phyloP scores from a whole-genome alignment of 78 protist species.

The Creolimax fragrantissima region DNA sequence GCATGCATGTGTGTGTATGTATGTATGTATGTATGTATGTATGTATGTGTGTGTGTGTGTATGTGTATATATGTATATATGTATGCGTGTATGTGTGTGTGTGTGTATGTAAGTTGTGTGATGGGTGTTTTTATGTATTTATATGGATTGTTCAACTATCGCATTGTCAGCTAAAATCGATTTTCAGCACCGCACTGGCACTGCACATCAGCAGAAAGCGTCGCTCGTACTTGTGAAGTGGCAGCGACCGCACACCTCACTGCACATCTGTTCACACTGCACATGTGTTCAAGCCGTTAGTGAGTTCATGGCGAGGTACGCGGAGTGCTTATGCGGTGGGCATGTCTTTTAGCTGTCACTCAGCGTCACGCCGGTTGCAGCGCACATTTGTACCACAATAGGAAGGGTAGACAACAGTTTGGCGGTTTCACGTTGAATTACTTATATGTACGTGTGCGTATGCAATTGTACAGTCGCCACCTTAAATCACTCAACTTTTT shows the following conservation, averaged over 20 bases:
- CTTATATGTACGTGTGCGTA: background rate
- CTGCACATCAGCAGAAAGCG: background rate
- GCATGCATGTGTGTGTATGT: background rate
- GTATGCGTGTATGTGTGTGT: background rate
- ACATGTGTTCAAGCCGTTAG: background rate
- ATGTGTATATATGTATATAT: background rate
- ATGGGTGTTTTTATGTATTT: background rate
- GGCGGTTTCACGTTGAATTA: background rate
- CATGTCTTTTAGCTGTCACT: background rate
- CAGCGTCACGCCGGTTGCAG: background rate
- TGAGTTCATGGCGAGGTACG: background rate
- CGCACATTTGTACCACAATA: background rate
- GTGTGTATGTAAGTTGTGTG: background rate
- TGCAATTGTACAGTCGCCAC: background rate
- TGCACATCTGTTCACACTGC: background rate
- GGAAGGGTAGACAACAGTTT: background rate
- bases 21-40: background rate
- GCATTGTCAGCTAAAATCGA: background rate
- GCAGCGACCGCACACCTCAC: no score
- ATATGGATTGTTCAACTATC: background rate
- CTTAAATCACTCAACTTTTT: background rate
- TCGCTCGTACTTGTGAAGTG: no score
- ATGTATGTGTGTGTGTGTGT: background rate
- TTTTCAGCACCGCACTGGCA: background rate
- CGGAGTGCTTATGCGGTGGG: background rate